Base-by-base conservation (phyloP, 2,329 filamentous ascomycete genomes). In the Arachnopeziza araneosa region DNA sequence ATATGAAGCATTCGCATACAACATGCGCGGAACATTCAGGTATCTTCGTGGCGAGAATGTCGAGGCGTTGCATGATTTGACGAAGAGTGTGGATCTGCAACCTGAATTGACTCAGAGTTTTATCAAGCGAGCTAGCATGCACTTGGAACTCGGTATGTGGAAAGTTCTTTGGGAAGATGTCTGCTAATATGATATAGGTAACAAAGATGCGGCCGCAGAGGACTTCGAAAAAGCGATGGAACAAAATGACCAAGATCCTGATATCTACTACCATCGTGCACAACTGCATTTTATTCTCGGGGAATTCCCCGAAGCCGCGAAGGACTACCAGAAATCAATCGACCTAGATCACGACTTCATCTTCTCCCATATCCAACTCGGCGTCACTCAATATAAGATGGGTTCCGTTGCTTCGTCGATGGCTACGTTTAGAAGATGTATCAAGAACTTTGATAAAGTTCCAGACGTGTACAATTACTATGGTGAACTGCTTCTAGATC, bases 401-500 rank as follows among this genome's bases (percentile, higher is more conserved):
- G 95, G 95, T 68, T 96, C 91, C 30, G 90, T 99, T 60, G 95
- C 95, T 8, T 97, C 93, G 9, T 96, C 93, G 53, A 98, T 98
- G 92, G 93, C 95, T 44, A 99, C 95, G 6, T 98, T 99, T 87
- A 86, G 93, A 69, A 85, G 93, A 65, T 96, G 92, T 76, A 93
- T 97, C 76, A 99, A 98, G 87, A 97, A 96, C 79, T 99, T 99
- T 73, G 90, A 92, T 72, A 90, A 93, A 73, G 91, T 96, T 12
- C 93, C 93, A 6, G 95, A 99, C 73, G 95, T 98, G 50, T 99
- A 98, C 83, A 99, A 99, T 83, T 99, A 99, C 84, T 98, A 96
- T 72, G 95, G 95, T 71, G 95, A 99, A 79, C 83, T 99, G 59
- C 83, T 99, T 60, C 86, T 99, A 57, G 95, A 99, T 80, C 95